Evolutionary conservation across 352 stramenopile genomes (phyloP).

Genomic region (Pythium dissimile): DNA sequence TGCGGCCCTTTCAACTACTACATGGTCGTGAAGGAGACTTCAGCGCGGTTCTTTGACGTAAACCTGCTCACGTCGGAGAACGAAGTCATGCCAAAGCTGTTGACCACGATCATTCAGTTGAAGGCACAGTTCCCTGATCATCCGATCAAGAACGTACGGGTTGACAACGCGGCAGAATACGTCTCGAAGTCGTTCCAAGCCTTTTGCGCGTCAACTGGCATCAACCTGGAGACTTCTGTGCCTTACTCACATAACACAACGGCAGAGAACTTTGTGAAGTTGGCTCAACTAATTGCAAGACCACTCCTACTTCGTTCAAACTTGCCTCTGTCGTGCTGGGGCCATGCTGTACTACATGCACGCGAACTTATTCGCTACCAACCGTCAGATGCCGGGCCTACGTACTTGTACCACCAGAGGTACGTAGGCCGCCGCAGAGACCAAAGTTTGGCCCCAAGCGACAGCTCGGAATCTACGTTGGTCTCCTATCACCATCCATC

Average conservation of each 20-base stretch:
- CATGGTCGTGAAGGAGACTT: conserved; percentile 15
- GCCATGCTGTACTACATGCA: conserved; percentile 11
- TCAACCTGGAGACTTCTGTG: conserved; percentile 10
- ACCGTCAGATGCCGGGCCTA: background rate
- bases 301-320: conserved; percentile 8
- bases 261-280: conserved; percentile 16
- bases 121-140: conserved; percentile 17
- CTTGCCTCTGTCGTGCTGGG: conserved; percentile 10
- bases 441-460: conserved; percentile 13
- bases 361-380: background rate
- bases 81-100: conserved; percentile 19
- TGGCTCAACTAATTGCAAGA: conserved; percentile 11
- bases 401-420: conserved; percentile 16
- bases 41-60: conserved; percentile 7
- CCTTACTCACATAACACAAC: conserved; percentile 17
- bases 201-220: conserved; percentile 14
- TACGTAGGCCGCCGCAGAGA: no score
- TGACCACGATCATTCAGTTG: conserved; percentile 21
- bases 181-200: conserved; percentile 14
- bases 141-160: conserved; percentile 11
- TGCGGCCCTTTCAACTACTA: conserved; percentile 20
- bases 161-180: conserved; percentile 16
- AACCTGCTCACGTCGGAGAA: conserved; percentile 12
- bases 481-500: conserved; percentile 21
- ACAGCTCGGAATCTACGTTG: conserved; percentile 25